Evolutionary conservation across 2,329 filamentous ascomycete species (phyloP), one percentile per base, ranked within the genome.

Genomic region (Dactylonectria estremocensis): DNA sequence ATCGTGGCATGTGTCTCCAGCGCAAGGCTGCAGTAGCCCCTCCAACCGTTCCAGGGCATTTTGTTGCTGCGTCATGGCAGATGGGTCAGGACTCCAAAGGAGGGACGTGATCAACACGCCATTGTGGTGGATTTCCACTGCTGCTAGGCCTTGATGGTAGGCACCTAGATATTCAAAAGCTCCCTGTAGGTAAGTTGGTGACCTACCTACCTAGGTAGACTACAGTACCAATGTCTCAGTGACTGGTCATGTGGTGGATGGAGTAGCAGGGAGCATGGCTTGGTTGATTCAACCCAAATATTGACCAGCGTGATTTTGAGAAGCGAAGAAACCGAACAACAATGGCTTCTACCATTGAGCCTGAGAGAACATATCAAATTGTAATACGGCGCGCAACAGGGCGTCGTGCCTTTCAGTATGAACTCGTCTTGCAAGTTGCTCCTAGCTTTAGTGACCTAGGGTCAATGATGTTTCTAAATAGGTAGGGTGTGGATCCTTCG

Each of bases 11-110:
- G 67, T 60, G 68, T 43, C 56, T 60, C 62, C 70, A 72, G 76
- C 73, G 70, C 72, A 68, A 75, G 74, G 74, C 74, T 76, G 54
- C 73, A 69, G 64, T 49, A 68, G 63, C 73, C 74, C 72, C 72
- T 74, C 72, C 66, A 68, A 62, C 54, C 35, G 61, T 65, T 57
- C 55, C 65, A 46, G 48, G 58, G 59, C 49, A 24, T 37, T 54
- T 46, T 20, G 31, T 53, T 40, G 58, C 64, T 67, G 62, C 66
- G 62, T 66, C 66, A 68, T 68, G 59, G 57, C 24, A 5, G 7
- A 28, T 28, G 24, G 24, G 56, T 31, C 8, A 8, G 7, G n/a
- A n/a, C n/a, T n/a, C n/a, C n/a, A n/a, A n/a, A n/a, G n/a, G 46
- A 53, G 31, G 52, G 52, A 59, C 62, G 58, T 53, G 61, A 61